These are phyloP conservation scores for Aspergillus neoniger DNA, from an alignment of 2,329 filamentous ascomycete genomes.

Conservation along the genomic window DNA sequence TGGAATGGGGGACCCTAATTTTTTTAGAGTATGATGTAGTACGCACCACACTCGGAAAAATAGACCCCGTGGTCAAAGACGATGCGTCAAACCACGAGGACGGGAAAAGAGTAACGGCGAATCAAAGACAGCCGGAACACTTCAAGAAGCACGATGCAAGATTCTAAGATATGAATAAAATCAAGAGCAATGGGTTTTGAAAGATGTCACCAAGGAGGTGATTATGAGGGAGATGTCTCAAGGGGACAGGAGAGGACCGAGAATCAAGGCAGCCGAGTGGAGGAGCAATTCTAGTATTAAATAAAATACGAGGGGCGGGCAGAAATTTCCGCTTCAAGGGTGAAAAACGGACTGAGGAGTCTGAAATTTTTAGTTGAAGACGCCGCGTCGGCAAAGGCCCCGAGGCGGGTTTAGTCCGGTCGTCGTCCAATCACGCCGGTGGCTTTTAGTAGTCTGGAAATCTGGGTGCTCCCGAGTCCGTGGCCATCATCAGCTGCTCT, in stretches of 20 bases:
- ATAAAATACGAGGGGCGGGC: conserved; percentile 11
- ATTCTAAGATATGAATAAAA: no score
- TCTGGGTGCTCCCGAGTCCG: background rate
- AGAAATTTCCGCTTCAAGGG: conserved; percentile 23
- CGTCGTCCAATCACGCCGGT: background rate
- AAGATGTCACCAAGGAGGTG: conserved; percentile 12
- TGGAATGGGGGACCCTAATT: background rate
- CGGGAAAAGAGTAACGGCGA: conserved; percentile 1
- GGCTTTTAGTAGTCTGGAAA: background rate
- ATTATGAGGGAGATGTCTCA: conserved; percentile 16
- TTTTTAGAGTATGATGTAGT: conserved; percentile 7
- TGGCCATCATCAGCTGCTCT: background rate
- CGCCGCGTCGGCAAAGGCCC: conserved; percentile 4
- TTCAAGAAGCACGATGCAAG: background rate
- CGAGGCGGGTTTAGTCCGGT: conserved; percentile 3
- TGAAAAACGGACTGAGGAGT: conserved; percentile 3
- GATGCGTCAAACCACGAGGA: background rate
- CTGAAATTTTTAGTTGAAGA: conserved; percentile 1
- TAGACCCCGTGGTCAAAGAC: conserved; percentile 3
- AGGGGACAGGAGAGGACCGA: background rate
- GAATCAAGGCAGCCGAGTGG: background rate
- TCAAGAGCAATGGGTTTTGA: background rate
- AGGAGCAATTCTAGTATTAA: background rate
- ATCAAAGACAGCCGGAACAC: background rate
- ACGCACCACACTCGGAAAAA: conserved; percentile 9